Conservation (phyloP, 2,329 filamentous ascomycete genomes). For the Ascochyta lentis region DNA sequence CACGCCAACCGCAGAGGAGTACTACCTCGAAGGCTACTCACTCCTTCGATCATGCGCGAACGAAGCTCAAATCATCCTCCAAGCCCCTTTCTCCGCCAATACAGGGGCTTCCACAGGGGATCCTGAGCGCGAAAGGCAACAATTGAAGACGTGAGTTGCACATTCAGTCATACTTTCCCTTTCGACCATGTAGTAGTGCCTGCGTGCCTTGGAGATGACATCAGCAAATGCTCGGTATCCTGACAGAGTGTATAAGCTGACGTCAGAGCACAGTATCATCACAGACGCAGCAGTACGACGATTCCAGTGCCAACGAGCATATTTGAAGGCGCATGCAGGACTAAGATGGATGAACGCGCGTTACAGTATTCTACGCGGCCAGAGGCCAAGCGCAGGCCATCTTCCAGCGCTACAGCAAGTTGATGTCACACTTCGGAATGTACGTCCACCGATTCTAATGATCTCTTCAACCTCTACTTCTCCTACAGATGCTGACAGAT, state of each 20-base stretch:
- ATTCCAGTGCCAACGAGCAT: slow-evolving; percentile 67
- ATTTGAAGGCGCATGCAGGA: slow-evolving; percentile 64
- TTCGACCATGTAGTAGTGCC: not conserved
- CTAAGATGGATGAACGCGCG: slow-evolving; percentile 65
- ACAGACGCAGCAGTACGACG: slow-evolving; percentile 65
- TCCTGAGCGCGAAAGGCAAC: slow-evolving; percentile 62
- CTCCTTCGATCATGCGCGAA: slow-evolving; percentile 63
- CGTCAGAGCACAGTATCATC: slow-evolving; percentile 59
- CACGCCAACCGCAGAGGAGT: slow-evolving; percentile 60
- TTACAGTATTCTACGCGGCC: slow-evolving; percentile 58
- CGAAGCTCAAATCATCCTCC: slow-evolving; percentile 62
- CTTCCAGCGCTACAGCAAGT: slow-evolving; percentile 57
- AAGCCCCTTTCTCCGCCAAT: slow-evolving; percentile 58
- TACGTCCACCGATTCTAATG: slow-evolving; percentile 40
- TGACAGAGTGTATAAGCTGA: slow-evolving; percentile 22
- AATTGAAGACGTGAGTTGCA: slow-evolving; percentile 62
- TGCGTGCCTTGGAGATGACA: not conserved
- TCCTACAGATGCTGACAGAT: slow-evolving; percentile 16
- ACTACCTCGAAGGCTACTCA: slow-evolving; percentile 65
- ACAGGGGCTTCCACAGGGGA: slow-evolving; percentile 53
- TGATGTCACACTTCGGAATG: slow-evolving; percentile 56
- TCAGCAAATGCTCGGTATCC: slow-evolving; percentile 1
- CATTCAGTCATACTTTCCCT: not conserved
- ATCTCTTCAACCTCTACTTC: not conserved
- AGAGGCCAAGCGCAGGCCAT: slow-evolving; percentile 57